A percentile compares a stretch with the other conserved stretches of the same genome.
Evolutionary conservation across 495 filamentous ascomycete species (phyloP).

Genomic region (Annulohypoxylon moriforme): DNA sequence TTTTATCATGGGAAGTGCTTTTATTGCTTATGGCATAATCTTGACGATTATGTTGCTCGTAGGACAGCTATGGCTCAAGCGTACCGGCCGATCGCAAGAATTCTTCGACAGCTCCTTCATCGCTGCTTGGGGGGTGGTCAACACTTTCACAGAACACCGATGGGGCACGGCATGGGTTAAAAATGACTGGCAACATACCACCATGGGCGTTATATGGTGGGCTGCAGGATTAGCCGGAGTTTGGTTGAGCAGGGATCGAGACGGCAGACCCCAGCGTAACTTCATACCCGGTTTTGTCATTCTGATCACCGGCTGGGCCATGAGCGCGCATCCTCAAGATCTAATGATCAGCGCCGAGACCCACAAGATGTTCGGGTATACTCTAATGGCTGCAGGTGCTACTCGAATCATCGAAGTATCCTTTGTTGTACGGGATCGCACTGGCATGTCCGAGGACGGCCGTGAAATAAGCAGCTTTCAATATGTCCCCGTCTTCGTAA

Average conservation of each 20-base stretch:
- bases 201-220: conserved; percentile 99
- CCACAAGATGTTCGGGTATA: conserved; percentile 94
- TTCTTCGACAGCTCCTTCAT: conserved; percentile 96
- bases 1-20: conserved; percentile 98
- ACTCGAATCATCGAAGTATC: conserved; percentile 90
- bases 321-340: conserved; percentile 87
- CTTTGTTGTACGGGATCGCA: conserved; percentile 81
- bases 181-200: conserved; percentile 96
- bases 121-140: conserved; percentile 93
- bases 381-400: conserved; percentile 88
- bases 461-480: conserved; percentile 85
- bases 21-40: conserved; percentile 92
- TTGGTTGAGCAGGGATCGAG: conserved; percentile 85
- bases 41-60: conserved; percentile 88
- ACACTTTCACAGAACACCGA: conserved; percentile 97
- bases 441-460: conserved; percentile 65
- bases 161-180: conserved; percentile 92
- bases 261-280: conserved; percentile 90
- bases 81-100: conserved; percentile 90
- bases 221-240: conserved; percentile 89
- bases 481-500: conserved; percentile 89
- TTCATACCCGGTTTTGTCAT: conserved; percentile 92
- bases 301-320: conserved; percentile 91
- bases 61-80: conserved; percentile 86
- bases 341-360: conserved; percentile 87